Base-by-base conservation (phyloP, 2,329 filamentous ascomycete genomes). In the Colletotrichum salicis region DNA sequence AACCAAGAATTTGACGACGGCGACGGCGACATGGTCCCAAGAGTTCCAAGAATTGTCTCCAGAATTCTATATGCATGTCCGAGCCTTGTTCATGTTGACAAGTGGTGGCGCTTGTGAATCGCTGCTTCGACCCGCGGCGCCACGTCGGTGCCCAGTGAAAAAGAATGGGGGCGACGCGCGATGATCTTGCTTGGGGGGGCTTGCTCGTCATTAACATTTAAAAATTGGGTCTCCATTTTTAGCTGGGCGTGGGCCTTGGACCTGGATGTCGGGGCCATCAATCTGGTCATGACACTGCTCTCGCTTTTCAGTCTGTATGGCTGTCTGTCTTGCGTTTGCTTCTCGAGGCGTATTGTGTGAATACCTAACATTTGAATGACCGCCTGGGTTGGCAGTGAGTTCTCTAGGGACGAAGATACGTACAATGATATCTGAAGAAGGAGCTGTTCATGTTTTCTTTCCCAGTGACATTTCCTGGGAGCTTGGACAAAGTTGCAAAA, bases 71-170 rank as follows among this genome's bases (percentile, higher is more conserved):
- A 51, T 67, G 64, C 68, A 63, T 51, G 57, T 54, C 52, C 55
- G 68, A 71, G 57, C 57, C 51, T 58, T 54, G 64, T 61, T 52
- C 56, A 57, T 35, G 64, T 61, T 41, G 59, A n/a, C 29, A 29
- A n/a, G 15, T 58, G 29, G 8, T 15, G 22, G 27, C 24, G 19
- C 54, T 56, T 33, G 67, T 60, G 33, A 31, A 27, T 54, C 33
- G 56, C 48, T 15, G 29, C 63, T n/a, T 33, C 48, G 48, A 27
- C 41, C 29, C 35, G 60, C 66, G 55, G 41, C 62, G 66, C 60
- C 55, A 70, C 65, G 55, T 62, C 59, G 70, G 59, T 60, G 66
- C 60, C 70, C 59, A 72, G 70, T 70, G 55, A 60, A 64, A 64
- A 69, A 64, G 29, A 70, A 35, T 61, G 65, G 70, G 55, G 52